Evolutionary conservation across 2,329 filamentous ascomycete species (phyloP).

Genomic region (Fusarium vanettenii): DNA sequence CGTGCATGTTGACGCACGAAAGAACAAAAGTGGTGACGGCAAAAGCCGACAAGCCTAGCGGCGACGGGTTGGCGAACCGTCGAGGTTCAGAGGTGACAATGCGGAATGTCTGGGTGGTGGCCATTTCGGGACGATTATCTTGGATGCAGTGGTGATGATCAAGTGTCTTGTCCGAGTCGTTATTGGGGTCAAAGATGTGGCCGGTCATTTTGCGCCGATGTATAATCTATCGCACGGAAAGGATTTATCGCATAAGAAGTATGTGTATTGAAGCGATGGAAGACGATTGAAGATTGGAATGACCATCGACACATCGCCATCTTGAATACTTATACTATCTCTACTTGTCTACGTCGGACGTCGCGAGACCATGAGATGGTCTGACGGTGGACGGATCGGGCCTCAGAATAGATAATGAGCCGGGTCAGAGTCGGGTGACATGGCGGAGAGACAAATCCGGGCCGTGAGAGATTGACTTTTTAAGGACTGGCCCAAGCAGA

Average conservation of each 20-base stretch:
- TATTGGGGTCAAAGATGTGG: not conserved
- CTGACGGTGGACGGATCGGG: not conserved
- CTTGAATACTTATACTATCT: not conserved
- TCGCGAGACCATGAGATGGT: not conserved
- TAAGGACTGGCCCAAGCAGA: not conserved
- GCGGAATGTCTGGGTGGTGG: not conserved
- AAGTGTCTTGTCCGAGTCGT: conserved; percentile 6
- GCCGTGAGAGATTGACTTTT: not conserved
- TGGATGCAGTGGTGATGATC: not conserved
- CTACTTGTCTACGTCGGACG: not conserved
- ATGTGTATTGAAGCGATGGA: not conserved
- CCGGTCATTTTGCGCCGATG: conserved; percentile 1
- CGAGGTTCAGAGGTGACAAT: conserved; percentile 58
- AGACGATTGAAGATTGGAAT: not conserved
- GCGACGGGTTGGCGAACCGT: conserved; percentile 82
- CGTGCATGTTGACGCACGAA: conserved; percentile 76
- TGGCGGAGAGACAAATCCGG: not conserved
- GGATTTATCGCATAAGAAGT: not conserved
- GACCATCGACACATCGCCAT: not conserved
- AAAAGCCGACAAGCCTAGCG: conserved; percentile 80
- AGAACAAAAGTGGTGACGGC: conserved; percentile 85
- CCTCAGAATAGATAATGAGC: not conserved
- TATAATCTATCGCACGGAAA: not conserved
- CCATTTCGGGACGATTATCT: not conserved
- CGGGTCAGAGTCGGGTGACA: not conserved